phyloP scores from a whole-genome alignment of 1,284 basidiomycete genomes.

The Leccinum solheimii region DNA sequence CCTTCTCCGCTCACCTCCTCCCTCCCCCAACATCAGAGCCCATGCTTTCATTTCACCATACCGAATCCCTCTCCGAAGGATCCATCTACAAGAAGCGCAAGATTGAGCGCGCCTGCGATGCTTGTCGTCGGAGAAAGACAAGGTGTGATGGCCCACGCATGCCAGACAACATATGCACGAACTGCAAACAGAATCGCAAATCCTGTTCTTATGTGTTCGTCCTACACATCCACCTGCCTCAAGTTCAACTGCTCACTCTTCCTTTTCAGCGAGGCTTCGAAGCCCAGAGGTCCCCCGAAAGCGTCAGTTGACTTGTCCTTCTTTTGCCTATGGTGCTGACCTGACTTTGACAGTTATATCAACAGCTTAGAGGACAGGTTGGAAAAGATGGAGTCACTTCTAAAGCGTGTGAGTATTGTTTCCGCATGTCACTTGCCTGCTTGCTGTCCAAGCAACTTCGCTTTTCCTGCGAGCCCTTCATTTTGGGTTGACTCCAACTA shows the following conservation, averaged over 20 bases:
- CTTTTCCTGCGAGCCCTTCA: neutral
- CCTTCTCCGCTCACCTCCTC: slow-evolving; percentile 8
- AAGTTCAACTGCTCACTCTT: neutral
- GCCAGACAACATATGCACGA: slow-evolving; percentile 64
- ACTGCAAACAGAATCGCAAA: slow-evolving; percentile 64
- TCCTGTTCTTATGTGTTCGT: slow-evolving; percentile 75
- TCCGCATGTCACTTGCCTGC: neutral
- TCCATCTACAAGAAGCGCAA: slow-evolving; percentile 49
- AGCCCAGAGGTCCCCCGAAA: slow-evolving; percentile 82
- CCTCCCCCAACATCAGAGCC: slow-evolving; percentile 5
- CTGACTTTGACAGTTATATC: slow-evolving; percentile 55
- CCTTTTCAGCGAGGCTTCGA: slow-evolving; percentile 63
- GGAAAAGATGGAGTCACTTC: slow-evolving; percentile 67
- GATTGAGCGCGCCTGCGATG: slow-evolving; percentile 71
- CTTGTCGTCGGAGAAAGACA: slow-evolving; percentile 65
- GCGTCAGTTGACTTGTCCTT: slow-evolving; percentile 50
- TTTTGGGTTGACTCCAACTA: neutral
- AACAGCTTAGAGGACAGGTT: slow-evolving; percentile 76
- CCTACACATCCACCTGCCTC: neutral
- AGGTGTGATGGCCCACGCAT: slow-evolving; percentile 69
- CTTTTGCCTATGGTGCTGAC: neutral
- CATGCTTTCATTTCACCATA: slow-evolving; percentile 13
- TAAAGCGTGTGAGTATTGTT: slow-evolving; percentile 55
- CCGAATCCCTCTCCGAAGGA: slow-evolving; percentile 9
- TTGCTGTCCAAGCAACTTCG: neutral